Percentiles rank a stretch among this genome's conserved stretches.
Conservation (phyloP, 495 filamentous ascomycete genomes). For the Choiromyces venosus region DNA sequence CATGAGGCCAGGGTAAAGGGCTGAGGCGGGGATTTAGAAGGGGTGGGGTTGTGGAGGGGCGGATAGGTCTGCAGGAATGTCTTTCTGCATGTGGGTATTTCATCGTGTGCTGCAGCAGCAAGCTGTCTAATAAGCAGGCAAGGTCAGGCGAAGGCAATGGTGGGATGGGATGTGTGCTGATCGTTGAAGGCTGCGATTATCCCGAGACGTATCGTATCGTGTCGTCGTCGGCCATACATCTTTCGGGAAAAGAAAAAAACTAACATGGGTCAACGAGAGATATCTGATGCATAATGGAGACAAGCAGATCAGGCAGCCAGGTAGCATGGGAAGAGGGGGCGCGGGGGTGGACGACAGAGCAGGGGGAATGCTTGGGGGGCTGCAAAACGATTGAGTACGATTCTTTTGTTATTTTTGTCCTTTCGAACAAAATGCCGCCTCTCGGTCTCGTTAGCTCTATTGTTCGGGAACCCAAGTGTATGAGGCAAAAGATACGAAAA, state of each 20-base stretch:
- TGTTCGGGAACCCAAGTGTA: background rate
- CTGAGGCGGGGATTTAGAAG: background rate
- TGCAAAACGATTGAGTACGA: background rate
- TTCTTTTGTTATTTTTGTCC: background rate
- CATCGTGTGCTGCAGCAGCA: background rate
- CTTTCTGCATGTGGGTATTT: background rate
- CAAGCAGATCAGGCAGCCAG: background rate
- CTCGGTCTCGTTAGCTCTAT: background rate
- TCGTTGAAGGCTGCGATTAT: background rate
- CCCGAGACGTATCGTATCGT: background rate
- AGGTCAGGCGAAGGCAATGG: background rate
- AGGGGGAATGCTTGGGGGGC: background rate
- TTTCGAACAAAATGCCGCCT: background rate
- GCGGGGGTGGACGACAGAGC: background rate
- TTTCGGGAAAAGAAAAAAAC: background rate
- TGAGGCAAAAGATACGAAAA: background rate
- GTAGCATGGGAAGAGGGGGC: background rate
- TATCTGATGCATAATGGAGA: background rate
- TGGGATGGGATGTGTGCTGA: constrained; percentile 1
- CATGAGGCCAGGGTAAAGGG: background rate
- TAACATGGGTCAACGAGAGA: background rate
- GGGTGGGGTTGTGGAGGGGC: background rate
- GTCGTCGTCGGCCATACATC: background rate
- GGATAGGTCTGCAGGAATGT: background rate
- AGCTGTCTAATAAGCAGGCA: background rate